phyloP scores from a whole-genome alignment of 2,329 filamentous ascomycete genomes.

The Eutypella sp. region DNA sequence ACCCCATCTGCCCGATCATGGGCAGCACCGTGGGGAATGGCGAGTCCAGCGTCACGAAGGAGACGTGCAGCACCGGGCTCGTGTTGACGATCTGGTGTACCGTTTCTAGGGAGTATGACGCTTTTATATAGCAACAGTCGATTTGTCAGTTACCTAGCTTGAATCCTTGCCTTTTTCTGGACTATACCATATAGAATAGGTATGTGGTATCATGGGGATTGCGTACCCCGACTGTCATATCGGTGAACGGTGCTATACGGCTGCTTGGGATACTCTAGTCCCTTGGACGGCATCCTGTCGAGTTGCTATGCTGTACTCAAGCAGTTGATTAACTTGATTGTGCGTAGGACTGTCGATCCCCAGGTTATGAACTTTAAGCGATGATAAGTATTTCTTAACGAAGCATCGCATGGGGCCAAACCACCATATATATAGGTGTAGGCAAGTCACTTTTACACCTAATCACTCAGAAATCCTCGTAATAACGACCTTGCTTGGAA shows the following conservation, averaged over 20 bases:
- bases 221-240: conserved; percentile 57
- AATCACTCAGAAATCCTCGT: too few relatives aligned
- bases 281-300: conserved; percentile 35
- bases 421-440: too few relatives aligned
- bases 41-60: conserved; percentile 60
- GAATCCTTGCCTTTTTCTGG: neutral
- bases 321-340: too few relatives aligned
- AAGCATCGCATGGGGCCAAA: too few relatives aligned
- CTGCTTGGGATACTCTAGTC: conserved; percentile 59
- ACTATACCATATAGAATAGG: neutral
- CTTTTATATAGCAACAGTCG: conserved; percentile 33
- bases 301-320: too few relatives aligned
- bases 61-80: conserved; percentile 72
- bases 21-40: conserved; percentile 75
- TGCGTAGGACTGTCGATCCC: too few relatives aligned
- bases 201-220: neutral
- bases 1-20: conserved; percentile 82
- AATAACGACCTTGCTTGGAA: too few relatives aligned
- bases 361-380: too few relatives aligned
- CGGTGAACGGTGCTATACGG: conserved; percentile 63
- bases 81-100: conserved; percentile 74
- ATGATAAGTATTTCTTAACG: too few relatives aligned
- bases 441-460: too few relatives aligned
- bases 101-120: conserved; percentile 64
- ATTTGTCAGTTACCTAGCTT: neutral